Base-by-base conservation (phyloP, 163 green algal genomes). In the Scenedesmus sp. region DNA sequence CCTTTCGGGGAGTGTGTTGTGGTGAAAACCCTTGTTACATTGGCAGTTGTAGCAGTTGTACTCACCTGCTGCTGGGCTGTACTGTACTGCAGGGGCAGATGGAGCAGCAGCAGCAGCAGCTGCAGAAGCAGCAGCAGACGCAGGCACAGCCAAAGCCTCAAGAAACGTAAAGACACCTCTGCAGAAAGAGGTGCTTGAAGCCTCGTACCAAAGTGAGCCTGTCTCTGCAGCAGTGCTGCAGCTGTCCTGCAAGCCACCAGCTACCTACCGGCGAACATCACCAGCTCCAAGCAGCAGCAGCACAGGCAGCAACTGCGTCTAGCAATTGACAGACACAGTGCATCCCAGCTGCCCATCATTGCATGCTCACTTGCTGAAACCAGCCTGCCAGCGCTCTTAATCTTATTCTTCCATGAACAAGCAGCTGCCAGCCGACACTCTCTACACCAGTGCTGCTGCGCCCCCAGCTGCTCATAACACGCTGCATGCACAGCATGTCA, bases 181-280 rank as follows among this genome's bases (percentile, higher is more conserved):
- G 16, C 97, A 98, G 66, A 97, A 97, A 85, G 96, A 97, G 84
- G 94, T 96, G 4, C 92, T 98, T 60, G 97, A 98, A 82, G 96
- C 95, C 3, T 96, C 94, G 0, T 98, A 96, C 56, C 79, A 92
- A 56, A 89, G 95, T 97, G 55, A 82, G 88, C 10, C 18, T 26
- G 46, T 52, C 13, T 15, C 4, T 52, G n/a, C 67, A 46, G 83
- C 54, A 86, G 70, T 46, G 57, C 4, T 52, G n/a, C 67, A 46
- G 83, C 67, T 91, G 15, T 67, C 56, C 18, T 34, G 64, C 86
- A 84, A 73, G 83, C 56, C 77, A 20, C 55, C 18, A 20, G 23
- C 82, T 74, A 52, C 82, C 12, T 57, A 16, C 15, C 20, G 10
- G 87, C 87, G 76, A 46, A 10, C 52, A 57, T 15, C 13, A 91